Evolutionary conservation across 2,329 filamentous ascomycete species (phyloP).

Genomic region (Colletotrichum eleusines): DNA sequence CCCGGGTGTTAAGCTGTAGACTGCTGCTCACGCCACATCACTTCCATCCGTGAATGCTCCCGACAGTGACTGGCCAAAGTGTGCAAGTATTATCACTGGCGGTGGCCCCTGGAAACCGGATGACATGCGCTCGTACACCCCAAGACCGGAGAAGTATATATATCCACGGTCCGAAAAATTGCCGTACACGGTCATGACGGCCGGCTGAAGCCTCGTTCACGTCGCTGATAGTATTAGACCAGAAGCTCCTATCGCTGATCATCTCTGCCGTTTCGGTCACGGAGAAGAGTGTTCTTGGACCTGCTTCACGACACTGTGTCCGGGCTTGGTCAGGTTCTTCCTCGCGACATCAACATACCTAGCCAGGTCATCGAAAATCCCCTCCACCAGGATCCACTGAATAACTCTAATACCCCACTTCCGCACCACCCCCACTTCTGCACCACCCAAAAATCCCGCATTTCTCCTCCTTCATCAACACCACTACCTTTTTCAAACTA

Average conservation of each 20-base stretch:
- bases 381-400: no score
- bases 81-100: no score
- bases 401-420: no score
- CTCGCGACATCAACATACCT: constrained; percentile 46
- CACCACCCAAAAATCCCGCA: no score
- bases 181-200: constrained; percentile 69
- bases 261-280: constrained; percentile 46
- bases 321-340: constrained; percentile 46
- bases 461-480: no score
- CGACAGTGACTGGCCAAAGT: no score
- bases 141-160: constrained; percentile 69
- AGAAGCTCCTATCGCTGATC: constrained; percentile 43
- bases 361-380: constrained; percentile 18
- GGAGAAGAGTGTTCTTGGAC: constrained; percentile 43
- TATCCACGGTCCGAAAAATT: no score
- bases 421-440: no score
- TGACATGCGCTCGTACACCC: constrained; percentile 70
- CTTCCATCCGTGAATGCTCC: constrained; percentile 67
- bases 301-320: constrained; percentile 43
- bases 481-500: no score
- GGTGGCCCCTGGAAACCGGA: constrained; percentile 63
- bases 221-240: constrained; percentile 28
- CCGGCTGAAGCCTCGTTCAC: constrained; percentile 52
- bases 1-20: constrained; percentile 58
- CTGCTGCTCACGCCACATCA: constrained; percentile 70